Base-by-base conservation (phyloP, 2,329 filamentous ascomycete genomes). In the Arthrobotrys megalospora region DNA sequence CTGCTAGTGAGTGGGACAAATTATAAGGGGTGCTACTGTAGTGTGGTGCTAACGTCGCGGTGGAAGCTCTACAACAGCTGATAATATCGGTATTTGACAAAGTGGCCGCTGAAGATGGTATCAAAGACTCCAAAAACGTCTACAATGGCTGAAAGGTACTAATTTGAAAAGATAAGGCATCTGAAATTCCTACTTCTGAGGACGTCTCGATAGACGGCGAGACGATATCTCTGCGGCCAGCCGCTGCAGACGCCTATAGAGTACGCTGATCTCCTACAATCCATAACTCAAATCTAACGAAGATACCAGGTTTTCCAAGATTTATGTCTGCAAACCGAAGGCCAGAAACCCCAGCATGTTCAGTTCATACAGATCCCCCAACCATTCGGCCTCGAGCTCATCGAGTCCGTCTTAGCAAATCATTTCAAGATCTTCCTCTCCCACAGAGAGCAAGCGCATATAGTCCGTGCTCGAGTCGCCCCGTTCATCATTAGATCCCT, bases 1-100 rank as follows among this genome's bases (percentile, higher is more conserved):
- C 95, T 28, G 96, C 96, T n/a, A 98, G 81, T 82, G 80, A 43
- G 81, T 76, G 38, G 3, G 21, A 34, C 34, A 11, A 28, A 1
- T 34, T n/a, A 63, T 19, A 72, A 36, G 12, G 14, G 12, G 14
- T 16, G 41, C n/a, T 7, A 28, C 21, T 21, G 43, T 43, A 64
- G n/a, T 16, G 28, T 8, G 21, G 55, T 58, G 52, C 66, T 55
- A 45, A 50, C 34, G 6, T 47, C 10, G 48, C 68, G 12, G 48
- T 71, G 48, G 14, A 41, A 82, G 81, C 96, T 1, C 86, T 99
- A 67, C 95, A 97, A 84, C 96, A 98, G 84, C 88, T 99, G 12
- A 91, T 98, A 6, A 93, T 96, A 36, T 92, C 93, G 0, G 92
- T 97, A 0, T 98, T 97, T 84, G 96, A 98, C 83, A 96, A 96